Percentiles rank a stretch among this genome's conserved stretches.
These are phyloP conservation scores for Rubia peregrina DNA, from an alignment of 305 asterid genomes.

Conservation along the genomic window DNA sequence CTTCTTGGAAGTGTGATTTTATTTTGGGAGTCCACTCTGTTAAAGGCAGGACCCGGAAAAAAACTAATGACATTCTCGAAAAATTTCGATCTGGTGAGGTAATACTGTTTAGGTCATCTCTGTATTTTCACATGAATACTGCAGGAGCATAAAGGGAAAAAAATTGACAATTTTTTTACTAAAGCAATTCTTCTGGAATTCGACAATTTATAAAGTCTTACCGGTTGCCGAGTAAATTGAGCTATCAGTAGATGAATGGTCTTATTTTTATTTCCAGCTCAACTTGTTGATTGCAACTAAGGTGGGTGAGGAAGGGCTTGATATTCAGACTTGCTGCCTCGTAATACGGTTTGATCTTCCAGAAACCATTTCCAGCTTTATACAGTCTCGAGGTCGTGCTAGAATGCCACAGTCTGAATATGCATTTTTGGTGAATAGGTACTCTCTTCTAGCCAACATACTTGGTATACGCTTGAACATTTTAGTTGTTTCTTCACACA, in stretches of 20 bases:
- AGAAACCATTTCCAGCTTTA: slow-evolving; percentile 93
- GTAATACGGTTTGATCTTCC: slow-evolving; percentile 99
- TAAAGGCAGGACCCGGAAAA: slow-evolving; percentile 57
- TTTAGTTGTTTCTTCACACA: slow-evolving; percentile 22
- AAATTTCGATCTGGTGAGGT: slow-evolving; percentile 97
- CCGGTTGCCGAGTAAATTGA: not conserved
- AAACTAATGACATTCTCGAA: slow-evolving; percentile 57
- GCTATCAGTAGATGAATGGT: not conserved
- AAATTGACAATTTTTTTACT: not conserved
- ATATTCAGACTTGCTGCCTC: slow-evolving; percentile 97
- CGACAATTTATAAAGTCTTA: not conserved
- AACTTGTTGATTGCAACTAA: slow-evolving; percentile 95
- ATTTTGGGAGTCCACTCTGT: slow-evolving; percentile 88
- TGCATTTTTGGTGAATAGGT: slow-evolving; percentile 93
- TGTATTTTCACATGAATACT: not conserved
- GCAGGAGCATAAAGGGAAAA: not conserved
- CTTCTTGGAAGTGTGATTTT: slow-evolving; percentile 78
- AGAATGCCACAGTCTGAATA: slow-evolving; percentile 96
- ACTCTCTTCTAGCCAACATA: slow-evolving; percentile 20
- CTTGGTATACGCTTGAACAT: slow-evolving; percentile 17
- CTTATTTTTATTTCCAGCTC: slow-evolving; percentile 45
- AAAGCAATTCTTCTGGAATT: not conserved
- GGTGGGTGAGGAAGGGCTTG: slow-evolving; percentile 99
- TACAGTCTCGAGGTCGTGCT: slow-evolving; percentile 98
- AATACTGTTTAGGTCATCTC: slow-evolving; percentile 17